Base-by-base conservation (phyloP, 2,329 filamentous ascomycete species). In the Botrytis squamosa region DNA sequence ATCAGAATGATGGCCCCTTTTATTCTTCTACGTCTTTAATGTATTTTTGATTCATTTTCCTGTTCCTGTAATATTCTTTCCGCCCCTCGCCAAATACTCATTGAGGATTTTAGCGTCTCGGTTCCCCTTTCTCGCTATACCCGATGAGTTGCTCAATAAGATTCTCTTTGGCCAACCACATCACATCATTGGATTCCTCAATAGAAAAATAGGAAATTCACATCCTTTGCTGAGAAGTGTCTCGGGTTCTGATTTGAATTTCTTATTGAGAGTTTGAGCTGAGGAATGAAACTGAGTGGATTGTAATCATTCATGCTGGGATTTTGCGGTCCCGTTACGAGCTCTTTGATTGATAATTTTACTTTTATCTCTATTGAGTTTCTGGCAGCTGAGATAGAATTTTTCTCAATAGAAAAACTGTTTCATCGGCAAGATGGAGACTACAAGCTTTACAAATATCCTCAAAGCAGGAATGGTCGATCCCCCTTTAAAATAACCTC, bases 61-160 rank as follows among this genome's bases (percentile, higher is more conserved):
- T 4, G 52, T 33, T 57, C 52, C n/a, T 29, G n/a, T 29, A 8
- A 29, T 18, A 9, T 3, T 57, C 14, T 29, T 55, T 18, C 10
- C 25, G 65, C 46, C 25, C 49, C 25, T 69, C 66, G 49, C 38
- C 20, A 67, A 72, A 57, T 42, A 44, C 49, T 57, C 22, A 57
- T 57, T 57, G 10, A n/a, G 60, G n/a, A 66, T 55, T 14, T 57
- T 63, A 63, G 62, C 70, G 67, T 70, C 46, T 73, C 71, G 66
- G 62, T 42, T 72, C 64, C 40, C 72, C 71, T 73, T 73, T 73
- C 72, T 52, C 38, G 29, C 68, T 70, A 62, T 68, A 64, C 74
- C 75, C 73, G 74, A 42, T 72, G 60, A 14, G 46, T 20, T 64
- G 72, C 67, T 70, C 67, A 70, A 71, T 70, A 71, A 38, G 18